Conservation (phyloP, 2,329 filamentous ascomycete species). For the Sphaerostilbella broomeana region DNA sequence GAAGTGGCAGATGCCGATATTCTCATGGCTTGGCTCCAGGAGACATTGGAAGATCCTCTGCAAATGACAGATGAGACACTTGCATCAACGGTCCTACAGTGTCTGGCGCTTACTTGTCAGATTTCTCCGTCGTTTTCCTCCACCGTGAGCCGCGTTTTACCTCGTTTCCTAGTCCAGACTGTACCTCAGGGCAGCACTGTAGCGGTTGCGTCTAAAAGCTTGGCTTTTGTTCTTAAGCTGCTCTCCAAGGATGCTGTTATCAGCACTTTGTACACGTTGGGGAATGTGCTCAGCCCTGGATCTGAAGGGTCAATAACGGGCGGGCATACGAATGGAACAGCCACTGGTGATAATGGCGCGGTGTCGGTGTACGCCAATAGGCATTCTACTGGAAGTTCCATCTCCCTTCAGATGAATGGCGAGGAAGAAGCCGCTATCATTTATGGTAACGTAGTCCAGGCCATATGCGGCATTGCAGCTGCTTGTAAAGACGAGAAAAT, state of each 20-base stretch:
- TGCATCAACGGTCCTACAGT: slow-evolving; percentile 71
- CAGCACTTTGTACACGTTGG: slow-evolving; percentile 91
- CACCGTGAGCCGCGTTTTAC: slow-evolving; percentile 68
- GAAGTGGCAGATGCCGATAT: slow-evolving; percentile 72
- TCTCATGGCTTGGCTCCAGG: slow-evolving; percentile 79
- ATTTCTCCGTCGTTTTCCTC: slow-evolving; percentile 67
- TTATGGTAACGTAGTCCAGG: slow-evolving; percentile 86
- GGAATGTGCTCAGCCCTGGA: slow-evolving; percentile 81
- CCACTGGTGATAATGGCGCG: slow-evolving; percentile 31
- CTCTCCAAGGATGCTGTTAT: slow-evolving; percentile 91
- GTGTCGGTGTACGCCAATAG: slow-evolving; percentile 45
- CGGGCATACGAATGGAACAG: slow-evolving; percentile 40
- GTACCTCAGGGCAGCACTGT: slow-evolving; percentile 63
- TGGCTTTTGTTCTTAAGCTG: slow-evolving; percentile 73
- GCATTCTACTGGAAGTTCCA: slow-evolving; percentile 64
- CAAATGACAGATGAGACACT: slow-evolving; percentile 78
- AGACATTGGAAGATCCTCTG: slow-evolving; percentile 66
- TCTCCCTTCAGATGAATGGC: slow-evolving; percentile 67
- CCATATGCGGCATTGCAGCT: slow-evolving; percentile 83
- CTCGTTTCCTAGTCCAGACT: slow-evolving; percentile 83
- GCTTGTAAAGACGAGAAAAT: slow-evolving; percentile 85
- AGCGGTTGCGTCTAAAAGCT: slow-evolving; percentile 70
- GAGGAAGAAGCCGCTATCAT: slow-evolving; percentile 74
- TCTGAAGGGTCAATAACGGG: slow-evolving; percentile 49
- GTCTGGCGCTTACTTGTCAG: slow-evolving; percentile 74